Conservation (phyloP, 352 stramenopile species). For the Globisporangium emineosum region DNA sequence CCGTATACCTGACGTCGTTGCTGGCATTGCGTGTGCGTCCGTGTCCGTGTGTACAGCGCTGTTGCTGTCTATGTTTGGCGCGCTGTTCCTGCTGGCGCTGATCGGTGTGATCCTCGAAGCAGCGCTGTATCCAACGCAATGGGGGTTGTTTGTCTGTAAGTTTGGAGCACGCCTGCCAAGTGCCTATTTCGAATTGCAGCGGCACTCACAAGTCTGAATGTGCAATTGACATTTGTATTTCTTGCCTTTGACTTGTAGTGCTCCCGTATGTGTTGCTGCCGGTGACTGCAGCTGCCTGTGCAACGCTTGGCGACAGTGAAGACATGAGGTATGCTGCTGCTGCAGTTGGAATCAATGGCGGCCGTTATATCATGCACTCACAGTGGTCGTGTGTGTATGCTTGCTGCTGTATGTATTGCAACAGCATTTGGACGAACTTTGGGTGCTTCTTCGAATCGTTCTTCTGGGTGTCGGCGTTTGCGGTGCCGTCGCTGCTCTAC, state of each 20-base stretch:
- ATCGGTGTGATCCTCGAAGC: slow-evolving; percentile 55
- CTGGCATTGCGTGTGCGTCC: not conserved
- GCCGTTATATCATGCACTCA: not conserved
- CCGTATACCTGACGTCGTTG: not conserved
- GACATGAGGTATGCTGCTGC: slow-evolving; percentile 35
- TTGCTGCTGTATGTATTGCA: not conserved
- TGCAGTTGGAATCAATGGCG: not conserved
- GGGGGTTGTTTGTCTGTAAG: slow-evolving; percentile 65
- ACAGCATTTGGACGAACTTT: slow-evolving; percentile 54
- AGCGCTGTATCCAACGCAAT: slow-evolving; percentile 54
- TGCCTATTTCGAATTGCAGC: too few relatives aligned
- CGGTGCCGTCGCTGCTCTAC: slow-evolving; percentile 62
- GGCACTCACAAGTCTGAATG: too few relatives aligned
- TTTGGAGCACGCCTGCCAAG: not conserved
- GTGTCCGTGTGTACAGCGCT: slow-evolving; percentile 23
- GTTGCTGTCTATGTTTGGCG: slow-evolving; percentile 36
- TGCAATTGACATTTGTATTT: not conserved
- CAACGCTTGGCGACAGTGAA: slow-evolving; percentile 42
- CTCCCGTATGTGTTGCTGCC: slow-evolving; percentile 63
- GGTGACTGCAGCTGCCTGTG: slow-evolving; percentile 56
- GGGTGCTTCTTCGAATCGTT: slow-evolving; percentile 74
- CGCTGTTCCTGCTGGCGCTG: slow-evolving; percentile 56
- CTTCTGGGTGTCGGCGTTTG: slow-evolving; percentile 63
- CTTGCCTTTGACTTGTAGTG: slow-evolving; percentile 36
- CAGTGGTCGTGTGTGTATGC: not conserved